A percentile compares a stretch with the other conserved stretches of the same genome.
Conservation (phyloP, 805 yeast species). For the Starmera dryadoides region DNA sequence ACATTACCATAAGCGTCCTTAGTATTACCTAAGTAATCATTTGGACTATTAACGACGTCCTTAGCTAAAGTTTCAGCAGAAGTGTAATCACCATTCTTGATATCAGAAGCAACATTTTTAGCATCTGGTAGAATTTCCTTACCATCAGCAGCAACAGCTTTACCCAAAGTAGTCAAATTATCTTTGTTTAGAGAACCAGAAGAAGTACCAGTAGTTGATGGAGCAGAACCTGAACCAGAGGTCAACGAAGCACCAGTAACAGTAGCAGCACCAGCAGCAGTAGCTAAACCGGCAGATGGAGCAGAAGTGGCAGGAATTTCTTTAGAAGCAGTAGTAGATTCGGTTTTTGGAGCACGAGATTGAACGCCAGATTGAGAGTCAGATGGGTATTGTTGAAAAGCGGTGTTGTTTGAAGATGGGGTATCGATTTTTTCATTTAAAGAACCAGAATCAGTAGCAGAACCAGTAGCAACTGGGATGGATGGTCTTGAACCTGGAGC, state of each 20-base stretch:
- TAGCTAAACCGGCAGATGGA: background rate
- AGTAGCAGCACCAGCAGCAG: conserved; percentile 1
- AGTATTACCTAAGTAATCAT: conserved; percentile 4
- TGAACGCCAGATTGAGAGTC: conserved; percentile 3
- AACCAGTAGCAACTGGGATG: background rate
- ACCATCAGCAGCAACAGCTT: conserved; percentile 6
- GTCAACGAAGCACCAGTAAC: conserved; percentile 1
- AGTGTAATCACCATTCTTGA: conserved; percentile 18
- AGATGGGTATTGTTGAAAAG: conserved; percentile 6
- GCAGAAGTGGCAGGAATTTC: conserved; percentile 9
- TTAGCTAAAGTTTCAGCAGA: conserved; percentile 7
- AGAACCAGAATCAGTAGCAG: background rate
- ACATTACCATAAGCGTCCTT: conserved; percentile 1
- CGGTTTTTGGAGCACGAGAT: conserved; percentile 2
- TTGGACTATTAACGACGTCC: conserved; percentile 3
- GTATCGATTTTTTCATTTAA: no score
- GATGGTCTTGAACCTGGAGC: no score
- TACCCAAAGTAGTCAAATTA: background rate
- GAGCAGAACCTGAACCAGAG: background rate
- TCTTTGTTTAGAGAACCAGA: conserved; percentile 1
- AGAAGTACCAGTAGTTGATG: background rate
- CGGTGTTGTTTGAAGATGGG: no score
- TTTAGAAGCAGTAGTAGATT: conserved; percentile 15
- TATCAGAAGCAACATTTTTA: conserved; percentile 10
- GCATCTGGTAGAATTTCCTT: conserved; percentile 15